phyloP scores from a whole-genome alignment of 2,329 filamentous ascomycete species.

The Hypoxylon sp. region DNA sequence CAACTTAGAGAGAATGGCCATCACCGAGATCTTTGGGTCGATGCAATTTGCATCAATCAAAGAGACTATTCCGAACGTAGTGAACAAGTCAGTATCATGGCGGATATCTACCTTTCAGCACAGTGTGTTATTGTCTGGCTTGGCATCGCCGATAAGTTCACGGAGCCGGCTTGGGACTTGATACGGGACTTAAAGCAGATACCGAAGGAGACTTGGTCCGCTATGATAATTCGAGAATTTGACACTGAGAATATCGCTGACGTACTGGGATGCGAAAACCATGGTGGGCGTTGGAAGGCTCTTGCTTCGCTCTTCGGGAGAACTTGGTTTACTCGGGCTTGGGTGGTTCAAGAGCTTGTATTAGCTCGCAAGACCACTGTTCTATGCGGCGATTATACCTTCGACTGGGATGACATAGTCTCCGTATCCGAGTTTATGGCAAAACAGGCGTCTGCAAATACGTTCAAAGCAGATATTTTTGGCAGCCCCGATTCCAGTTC shows the following conservation, averaged over 20 bases:
- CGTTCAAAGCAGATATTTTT: slow-evolving; percentile 28
- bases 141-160: slow-evolving; percentile 30
- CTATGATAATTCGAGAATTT: slow-evolving; percentile 17
- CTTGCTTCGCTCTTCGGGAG: slow-evolving; percentile 40
- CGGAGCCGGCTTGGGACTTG: slow-evolving; percentile 30
- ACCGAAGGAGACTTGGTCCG: slow-evolving; percentile 4
- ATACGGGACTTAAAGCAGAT: slow-evolving; percentile 21
- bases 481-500: slow-evolving; percentile 3
- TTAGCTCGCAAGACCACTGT: slow-evolving; percentile 32
- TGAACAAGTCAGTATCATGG: slow-evolving; percentile 42
- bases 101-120: slow-evolving; percentile 37
- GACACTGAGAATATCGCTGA: slow-evolving; percentile 9
- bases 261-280: slow-evolving; percentile 18
- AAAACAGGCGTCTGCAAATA: slow-evolving; percentile 30
- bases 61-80: slow-evolving; percentile 16
- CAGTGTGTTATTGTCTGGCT: slow-evolving; percentile 41
- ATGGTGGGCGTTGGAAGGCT: slow-evolving; percentile 32
- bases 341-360: slow-evolving; percentile 46
- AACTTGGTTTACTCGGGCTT: slow-evolving; percentile 43
- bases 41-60: slow-evolving; percentile 42
- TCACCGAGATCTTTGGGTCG: slow-evolving; percentile 37
- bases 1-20: slow-evolving; percentile 37
- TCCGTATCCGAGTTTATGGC: slow-evolving; percentile 37
- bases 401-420: slow-evolving; percentile 40
- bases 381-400: slow-evolving; percentile 34